Base-by-base conservation (phyloP, 352 stramenopile species). In the Globisporangium megalacanthum region DNA sequence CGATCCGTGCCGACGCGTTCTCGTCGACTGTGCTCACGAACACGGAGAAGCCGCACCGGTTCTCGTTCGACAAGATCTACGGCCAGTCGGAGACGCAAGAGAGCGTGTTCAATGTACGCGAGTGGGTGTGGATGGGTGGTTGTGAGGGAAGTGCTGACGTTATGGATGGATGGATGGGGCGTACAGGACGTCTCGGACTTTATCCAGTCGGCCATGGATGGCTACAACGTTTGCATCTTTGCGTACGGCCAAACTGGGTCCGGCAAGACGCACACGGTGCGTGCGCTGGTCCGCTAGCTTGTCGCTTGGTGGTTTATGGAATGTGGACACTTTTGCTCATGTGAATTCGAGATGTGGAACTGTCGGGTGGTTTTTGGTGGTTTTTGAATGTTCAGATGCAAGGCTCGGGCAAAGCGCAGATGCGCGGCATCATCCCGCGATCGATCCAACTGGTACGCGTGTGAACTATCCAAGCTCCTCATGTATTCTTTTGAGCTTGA, bases 221-320 rank as follows among this genome's bases (percentile, higher is more conserved):
- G 98, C 31, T 99, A 97, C 82, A 98, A 99, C 57, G 90, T 99
- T 20, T 99, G 96, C 72, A 92, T 99, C 36, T 98, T 99, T 72
- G 96, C 97, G 0, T 99, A 99, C 73, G 98, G 98, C 1, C 97
- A 99, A 73, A 98, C 93, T 5, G 92, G 95, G 1, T 96, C 86
- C 25, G 97, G 97, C 13, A 99, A 99, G 69, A 99, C 97, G 5
- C 96, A 97, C 69, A 99, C 97, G 44, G 70, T 79, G 61, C 20
- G 70, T 79, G 61, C 20, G 65, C 41, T 17, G 19, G 0, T 29
- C 25, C 25, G 25, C 25, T 29, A 29, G 25, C 31, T 10, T 58
- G 14, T 56, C 9, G 15, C 14, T 7, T 25, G 20, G 13, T 41
- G 22, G 19, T 29, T 2, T 19, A 31, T 49, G 6, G 5, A 31